Evolutionary conservation across 345 rosid species (phyloP).

Genomic region (Abelmoschus esculentus): DNA sequence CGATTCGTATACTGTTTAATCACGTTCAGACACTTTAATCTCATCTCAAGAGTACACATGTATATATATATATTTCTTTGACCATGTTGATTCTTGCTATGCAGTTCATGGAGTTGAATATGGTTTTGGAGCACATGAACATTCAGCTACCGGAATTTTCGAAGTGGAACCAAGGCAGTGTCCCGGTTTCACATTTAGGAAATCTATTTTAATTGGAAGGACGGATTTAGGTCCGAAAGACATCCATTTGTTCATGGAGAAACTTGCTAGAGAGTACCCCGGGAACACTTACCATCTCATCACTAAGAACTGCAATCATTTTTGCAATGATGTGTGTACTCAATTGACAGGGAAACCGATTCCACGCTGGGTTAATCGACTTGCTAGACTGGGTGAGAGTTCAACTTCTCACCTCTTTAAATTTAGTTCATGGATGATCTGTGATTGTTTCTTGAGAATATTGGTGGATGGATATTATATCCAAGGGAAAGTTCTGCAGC

Average conservation of each 20-base stretch:
- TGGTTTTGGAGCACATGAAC: constrained; percentile 95
- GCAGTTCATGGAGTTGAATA: constrained; percentile 80
- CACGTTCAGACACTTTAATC: too few relatives aligned
- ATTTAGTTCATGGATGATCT: neutral
- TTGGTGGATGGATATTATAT: neutral
- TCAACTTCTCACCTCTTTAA: neutral
- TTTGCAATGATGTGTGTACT: constrained; percentile 77
- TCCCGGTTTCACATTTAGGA: constrained; percentile 83
- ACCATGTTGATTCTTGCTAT: constrained; percentile 10
- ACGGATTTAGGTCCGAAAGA: constrained; percentile 75
- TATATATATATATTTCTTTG: neutral
- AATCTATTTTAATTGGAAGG: constrained; percentile 81
- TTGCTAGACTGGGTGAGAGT: constrained; percentile 80
- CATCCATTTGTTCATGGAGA: constrained; percentile 67
- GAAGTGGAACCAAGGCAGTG: constrained; percentile 89
- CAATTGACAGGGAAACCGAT: constrained; percentile 64
- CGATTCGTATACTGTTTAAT: too few relatives aligned
- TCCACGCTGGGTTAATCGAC: constrained; percentile 94
- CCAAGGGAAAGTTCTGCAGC: neutral
- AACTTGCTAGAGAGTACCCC: constrained; percentile 53
- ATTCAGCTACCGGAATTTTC: constrained; percentile 70
- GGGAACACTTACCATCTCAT: constrained; percentile 87
- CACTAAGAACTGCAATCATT: constrained; percentile 89
- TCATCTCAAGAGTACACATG: neutral
- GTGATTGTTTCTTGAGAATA: neutral